Conservation (phyloP, 441 rosid species). For the Sinapis alba region DNA sequence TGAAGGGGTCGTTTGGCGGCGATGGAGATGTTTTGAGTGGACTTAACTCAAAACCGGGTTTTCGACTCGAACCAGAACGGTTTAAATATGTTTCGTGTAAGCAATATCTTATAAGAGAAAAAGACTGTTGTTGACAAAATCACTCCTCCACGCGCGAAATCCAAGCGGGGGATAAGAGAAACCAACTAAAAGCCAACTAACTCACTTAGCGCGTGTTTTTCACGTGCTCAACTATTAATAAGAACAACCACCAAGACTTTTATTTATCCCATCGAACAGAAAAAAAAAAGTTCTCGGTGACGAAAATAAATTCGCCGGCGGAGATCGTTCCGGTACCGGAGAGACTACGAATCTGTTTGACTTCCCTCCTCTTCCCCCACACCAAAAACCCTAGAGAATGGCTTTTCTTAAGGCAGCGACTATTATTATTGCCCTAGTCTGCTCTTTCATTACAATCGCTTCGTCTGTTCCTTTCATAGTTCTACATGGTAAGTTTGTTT, state of each 20-base stretch:
- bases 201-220: conserved; percentile 6
- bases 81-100: not conserved
- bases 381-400: not conserved
- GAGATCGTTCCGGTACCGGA: not conserved
- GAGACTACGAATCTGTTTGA: not conserved
- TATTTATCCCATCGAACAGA: not conserved
- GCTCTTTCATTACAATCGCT: conserved; percentile 38
- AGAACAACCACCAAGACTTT: not conserved
- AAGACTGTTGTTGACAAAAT: not conserved
- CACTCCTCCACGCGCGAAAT: conserved; percentile 6
- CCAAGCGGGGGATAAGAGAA: not conserved
- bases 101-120: not conserved
- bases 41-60: too few species aligned
- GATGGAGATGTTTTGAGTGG: too few species aligned
- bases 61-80: not conserved
- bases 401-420: conserved; percentile 4
- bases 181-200: conserved; percentile 9
- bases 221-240: not conserved
- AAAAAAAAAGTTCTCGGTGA: not conserved
- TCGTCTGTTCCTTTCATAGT: conserved; percentile 76
- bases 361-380: not conserved
- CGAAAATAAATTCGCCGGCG: conserved; percentile 26
- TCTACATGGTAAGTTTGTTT: conserved; percentile 54
- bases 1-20: too few species aligned
- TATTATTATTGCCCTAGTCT: conserved; percentile 25